Percentiles rank a stretch among this genome's conserved stretches.
phyloP scores from a whole-genome alignment of 2,329 filamentous ascomycete genomes.

The Aspergillus intermedius region DNA sequence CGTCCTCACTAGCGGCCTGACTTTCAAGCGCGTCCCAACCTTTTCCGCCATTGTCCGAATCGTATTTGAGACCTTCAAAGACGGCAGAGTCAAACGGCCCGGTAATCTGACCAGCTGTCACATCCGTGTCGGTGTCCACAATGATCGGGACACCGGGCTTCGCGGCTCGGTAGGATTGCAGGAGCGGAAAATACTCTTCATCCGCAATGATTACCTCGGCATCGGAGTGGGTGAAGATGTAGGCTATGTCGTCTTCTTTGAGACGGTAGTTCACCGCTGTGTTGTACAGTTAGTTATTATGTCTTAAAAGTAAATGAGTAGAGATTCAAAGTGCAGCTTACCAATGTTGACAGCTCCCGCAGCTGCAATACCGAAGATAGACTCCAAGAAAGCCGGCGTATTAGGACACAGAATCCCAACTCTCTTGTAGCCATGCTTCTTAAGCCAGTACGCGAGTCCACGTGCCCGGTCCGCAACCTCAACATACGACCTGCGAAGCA shows the following conservation, averaged over 20 bases:
- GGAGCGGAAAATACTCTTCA: slow-evolving; percentile 64
- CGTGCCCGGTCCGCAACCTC: slow-evolving; percentile 79
- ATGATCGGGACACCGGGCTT: slow-evolving; percentile 64
- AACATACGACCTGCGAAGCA: slow-evolving; percentile 68
- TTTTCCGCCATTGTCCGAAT: slow-evolving; percentile 56
- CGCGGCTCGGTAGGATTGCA: slow-evolving; percentile 58
- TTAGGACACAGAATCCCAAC: slow-evolving; percentile 87
- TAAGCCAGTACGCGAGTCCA: slow-evolving; percentile 81
- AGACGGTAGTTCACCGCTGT: slow-evolving; percentile 63
- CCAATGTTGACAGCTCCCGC: slow-evolving; percentile 71
- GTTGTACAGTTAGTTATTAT: not conserved
- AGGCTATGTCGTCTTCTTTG: slow-evolving; percentile 77
- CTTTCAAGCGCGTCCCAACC: slow-evolving; percentile 73
- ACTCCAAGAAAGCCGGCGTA: slow-evolving; percentile 88
- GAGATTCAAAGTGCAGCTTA: slow-evolving; percentile 18
- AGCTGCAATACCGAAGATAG: slow-evolving; percentile 78
- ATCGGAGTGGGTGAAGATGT: slow-evolving; percentile 83
- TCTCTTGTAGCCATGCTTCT: slow-evolving; percentile 63
- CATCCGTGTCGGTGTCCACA: slow-evolving; percentile 78
- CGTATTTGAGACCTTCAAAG: slow-evolving; percentile 68
- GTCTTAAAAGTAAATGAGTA: slow-evolving; percentile 31
- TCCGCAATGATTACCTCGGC: slow-evolving; percentile 86
- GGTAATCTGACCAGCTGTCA: slow-evolving; percentile 62
- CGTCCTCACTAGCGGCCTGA: slow-evolving; percentile 68
- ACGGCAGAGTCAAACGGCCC: slow-evolving; percentile 82